phyloP scores from a whole-genome alignment of 306 rosid species.

The Vicia faba region DNA sequence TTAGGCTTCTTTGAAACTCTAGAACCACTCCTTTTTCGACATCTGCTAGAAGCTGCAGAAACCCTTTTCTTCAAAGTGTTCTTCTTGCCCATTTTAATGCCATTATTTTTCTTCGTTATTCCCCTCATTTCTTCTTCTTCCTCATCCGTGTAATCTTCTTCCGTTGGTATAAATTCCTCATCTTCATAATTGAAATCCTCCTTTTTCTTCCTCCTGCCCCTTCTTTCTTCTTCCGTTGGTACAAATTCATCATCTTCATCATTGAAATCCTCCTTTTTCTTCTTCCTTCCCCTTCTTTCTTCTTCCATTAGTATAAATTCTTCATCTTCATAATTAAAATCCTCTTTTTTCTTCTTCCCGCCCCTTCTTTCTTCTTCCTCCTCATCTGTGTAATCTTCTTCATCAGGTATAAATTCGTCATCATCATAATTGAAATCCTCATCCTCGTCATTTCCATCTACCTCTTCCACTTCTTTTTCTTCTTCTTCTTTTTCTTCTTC shows the following conservation, averaged over 20 bases:
- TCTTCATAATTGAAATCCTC: conserved; percentile 55
- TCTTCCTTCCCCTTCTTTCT: conserved; percentile 45
- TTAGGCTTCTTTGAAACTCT: conserved; percentile 60
- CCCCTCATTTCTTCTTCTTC: conserved; percentile 54
- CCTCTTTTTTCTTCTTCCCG: conserved; percentile 53
- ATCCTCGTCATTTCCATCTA: conserved; percentile 50
- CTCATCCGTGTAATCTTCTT: conserved; percentile 70
- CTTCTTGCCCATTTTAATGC: conserved; percentile 51
- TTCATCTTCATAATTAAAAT: conserved; percentile 65
- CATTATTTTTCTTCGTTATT: conserved; percentile 53
- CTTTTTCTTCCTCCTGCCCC: conserved; percentile 53
- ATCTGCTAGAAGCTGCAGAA: conserved; percentile 39
- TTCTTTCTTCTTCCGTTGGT: conserved; percentile 58
- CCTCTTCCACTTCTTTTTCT: conserved; percentile 39
- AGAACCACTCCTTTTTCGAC: conserved; percentile 53
- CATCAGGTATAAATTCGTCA: conserved; percentile 77
- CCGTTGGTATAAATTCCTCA: conserved; percentile 78
- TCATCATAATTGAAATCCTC: conserved; percentile 63
- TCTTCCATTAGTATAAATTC: conserved; percentile 75
- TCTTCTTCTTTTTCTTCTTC: conserved; percentile 27
- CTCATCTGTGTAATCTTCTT: conserved; percentile 72
- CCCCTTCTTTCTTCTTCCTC: conserved; percentile 56
- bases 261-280: conserved; percentile 36
- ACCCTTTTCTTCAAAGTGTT: conserved; percentile 49
- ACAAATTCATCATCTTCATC: conserved; percentile 9